Base-by-base conservation (phyloP, 192 early-diverging fungal species). In the Dissophora ornata region DNA sequence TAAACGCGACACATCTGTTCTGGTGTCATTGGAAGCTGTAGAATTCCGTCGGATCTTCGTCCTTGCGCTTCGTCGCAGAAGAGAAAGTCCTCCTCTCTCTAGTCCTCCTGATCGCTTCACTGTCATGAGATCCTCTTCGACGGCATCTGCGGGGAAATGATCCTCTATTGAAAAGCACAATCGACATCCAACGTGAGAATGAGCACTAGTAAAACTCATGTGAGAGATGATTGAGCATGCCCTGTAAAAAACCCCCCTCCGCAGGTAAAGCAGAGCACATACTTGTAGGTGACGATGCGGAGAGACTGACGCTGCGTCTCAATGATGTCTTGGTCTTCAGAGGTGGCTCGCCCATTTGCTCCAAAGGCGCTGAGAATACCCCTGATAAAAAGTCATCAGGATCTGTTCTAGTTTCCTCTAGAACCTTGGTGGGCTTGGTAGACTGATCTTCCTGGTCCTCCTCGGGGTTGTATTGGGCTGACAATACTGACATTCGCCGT, bases 31-130 rank as follows among this genome's bases (percentile, higher is more conserved):
- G 8, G 71, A 77, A 2, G 73, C 73, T 21, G 77, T 69, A 4
- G 85, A 85, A 51, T 87, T 87, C 36, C 85, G 58, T 32, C 84
- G 83, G 47, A 87, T 79, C 36, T 84, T 87, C 22, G 80, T 87
- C 19, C 85, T 71, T 12, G 85, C 85, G 12, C 80, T 79, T 50
- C 83, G 54, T 49, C 83, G 41, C 38, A 84, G 47, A 21, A 84
- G 64, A 19, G 83, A 78, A 18, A 79, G 46, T 15, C 77, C 83
- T 0, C 77, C 70, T 42, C 82, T 62, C 36, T 82, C 77, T 33
- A 82, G 69, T 24, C 65, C 81, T 33, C 73, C 65, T 6, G 73
- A 68, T 26, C 66, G 46, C 41, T 79, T 79, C 46, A 45, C 77
- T 2, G 69, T 69, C 44, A 83, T 78, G 7, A 87, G 63, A 36